Evolutionary conservation across 75 land plant genomes (phyloP), one percentile per base, ranked within the genome.

Genomic region (Pseudotsuga menziesii): DNA sequence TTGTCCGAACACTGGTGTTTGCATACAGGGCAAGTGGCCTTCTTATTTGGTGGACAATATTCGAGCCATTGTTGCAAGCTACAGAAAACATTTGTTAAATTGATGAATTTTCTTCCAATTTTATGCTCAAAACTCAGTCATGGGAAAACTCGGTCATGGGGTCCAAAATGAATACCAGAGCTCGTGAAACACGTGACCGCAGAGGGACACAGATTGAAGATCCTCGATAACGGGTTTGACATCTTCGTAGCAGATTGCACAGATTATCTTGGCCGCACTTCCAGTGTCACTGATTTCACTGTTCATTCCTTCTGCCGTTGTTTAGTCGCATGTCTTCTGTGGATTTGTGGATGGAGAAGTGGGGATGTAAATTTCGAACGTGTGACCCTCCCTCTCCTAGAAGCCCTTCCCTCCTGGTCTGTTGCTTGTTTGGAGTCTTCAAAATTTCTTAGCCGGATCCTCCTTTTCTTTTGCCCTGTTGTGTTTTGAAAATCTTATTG

Each of bases 131-230:
- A 20, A 19, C 9, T 60, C 61, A 20, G 20, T 22, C 5, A 60
- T 60, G 5, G 20, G 5, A 7, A 39, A 39, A 39, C 41, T 39
- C 4, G 2, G 69, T 72, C 48, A 39, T 39, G 41, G 2, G 41
- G 0, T 54, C 15, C 4, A 48, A 12, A 55, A 23, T n/a, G 12
- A 19, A 48, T 55, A 95, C 98, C 98, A 95, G 80, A 95, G 92
- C 75, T 95, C 96, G 74, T 95, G 98, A 80, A 95, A 95, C 83
- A 95, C 98, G 61, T 95, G 98, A 80, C 98, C 98, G 80, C 98
- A 95, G 26, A 83, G 69, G 70, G 98, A 84, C 78, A 95, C 87
- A 74, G 89, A 78, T 79, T 95, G 98, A 61, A 95, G 87, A 70
- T 90, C 89, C 56, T 93, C 94, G 61, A 74, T 59, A n/a, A 80